These are phyloP conservation scores for Penicillium sp. DNA, from an alignment of 2,329 filamentous ascomycete genomes.

Conservation along the genomic window DNA sequence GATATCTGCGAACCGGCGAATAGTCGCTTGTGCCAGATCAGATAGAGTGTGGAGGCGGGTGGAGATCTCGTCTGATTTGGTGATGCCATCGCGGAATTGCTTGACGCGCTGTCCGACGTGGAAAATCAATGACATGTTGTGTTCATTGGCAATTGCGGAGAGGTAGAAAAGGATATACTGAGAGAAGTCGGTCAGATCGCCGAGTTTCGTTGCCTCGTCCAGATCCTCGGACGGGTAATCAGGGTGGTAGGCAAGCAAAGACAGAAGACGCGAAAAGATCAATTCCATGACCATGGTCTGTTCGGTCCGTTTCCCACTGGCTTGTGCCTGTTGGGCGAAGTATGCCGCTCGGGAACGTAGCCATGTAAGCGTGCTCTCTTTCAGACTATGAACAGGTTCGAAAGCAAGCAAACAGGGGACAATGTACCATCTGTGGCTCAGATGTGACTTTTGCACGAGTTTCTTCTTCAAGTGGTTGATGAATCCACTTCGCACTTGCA, in stretches of 20 bases:
- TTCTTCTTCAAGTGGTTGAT: slow-evolving; percentile 80
- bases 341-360: slow-evolving; percentile 73
- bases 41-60: slow-evolving; percentile 73
- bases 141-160: slow-evolving; percentile 74
- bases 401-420: slow-evolving; percentile 89
- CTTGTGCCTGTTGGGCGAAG: slow-evolving; percentile 52
- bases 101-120: slow-evolving; percentile 92
- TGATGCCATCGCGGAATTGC: slow-evolving; percentile 77
- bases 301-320: slow-evolving; percentile 38
- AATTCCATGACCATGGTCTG: slow-evolving; percentile 71
- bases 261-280: slow-evolving; percentile 77
- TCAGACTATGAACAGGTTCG: slow-evolving; percentile 73
- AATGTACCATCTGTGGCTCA: slow-evolving; percentile 83
- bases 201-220: slow-evolving; percentile 47
- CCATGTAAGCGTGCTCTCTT: slow-evolving; percentile 78
- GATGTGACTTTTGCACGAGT: slow-evolving; percentile 54
- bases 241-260: slow-evolving; percentile 87
- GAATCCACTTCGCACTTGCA: slow-evolving; percentile 74
- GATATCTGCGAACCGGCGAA: slow-evolving; percentile 81
- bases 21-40: slow-evolving; percentile 78
- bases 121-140: slow-evolving; percentile 84
- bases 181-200: slow-evolving; percentile 72
- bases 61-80: slow-evolving; percentile 47
- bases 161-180: slow-evolving; percentile 90
- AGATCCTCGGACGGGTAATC: slow-evolving; percentile 61